Conservation (phyloP, 2,329 filamentous ascomycete species). For the Alternaria triticina region DNA sequence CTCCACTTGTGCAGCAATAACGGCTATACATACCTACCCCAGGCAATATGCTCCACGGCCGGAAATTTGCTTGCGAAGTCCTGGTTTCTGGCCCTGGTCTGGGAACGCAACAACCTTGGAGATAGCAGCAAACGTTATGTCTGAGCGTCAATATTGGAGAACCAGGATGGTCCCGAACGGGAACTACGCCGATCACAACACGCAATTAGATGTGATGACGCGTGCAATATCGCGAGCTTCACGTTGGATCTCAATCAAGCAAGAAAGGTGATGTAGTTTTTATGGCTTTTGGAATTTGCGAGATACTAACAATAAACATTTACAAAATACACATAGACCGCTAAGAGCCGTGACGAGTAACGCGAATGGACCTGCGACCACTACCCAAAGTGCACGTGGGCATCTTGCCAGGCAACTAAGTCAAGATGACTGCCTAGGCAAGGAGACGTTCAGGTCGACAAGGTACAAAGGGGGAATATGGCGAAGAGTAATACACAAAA, state of each 20-base stretch:
- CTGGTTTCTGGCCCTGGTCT: neutral
- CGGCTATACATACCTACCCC: neutral
- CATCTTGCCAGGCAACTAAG: slow-evolving; percentile 21
- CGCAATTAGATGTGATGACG: neutral
- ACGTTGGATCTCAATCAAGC: neutral
- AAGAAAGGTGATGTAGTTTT: neutral
- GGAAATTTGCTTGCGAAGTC: neutral
- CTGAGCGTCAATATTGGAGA: neutral
- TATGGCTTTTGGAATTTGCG: slow-evolving; percentile 12
- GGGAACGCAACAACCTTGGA: neutral
- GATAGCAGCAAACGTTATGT: neutral
- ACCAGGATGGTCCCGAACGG: neutral
- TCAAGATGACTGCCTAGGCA: slow-evolving; percentile 13
- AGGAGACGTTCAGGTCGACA: slow-evolving; percentile 22
- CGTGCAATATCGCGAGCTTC: neutral
- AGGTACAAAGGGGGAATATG: slow-evolving; percentile 26
- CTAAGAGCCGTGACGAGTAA: slow-evolving; percentile 17
- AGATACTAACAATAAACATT: slow-evolving; percentile 30
- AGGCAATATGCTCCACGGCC: neutral
- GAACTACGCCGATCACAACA: neutral
- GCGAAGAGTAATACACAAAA: slow-evolving; percentile 24
- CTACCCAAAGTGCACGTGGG: slow-evolving; percentile 25
- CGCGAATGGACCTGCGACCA: slow-evolving; percentile 22
- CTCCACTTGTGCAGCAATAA: neutral
- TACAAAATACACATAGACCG: slow-evolving; percentile 34